These are phyloP conservation scores for Schwanniomyces vanrijiae DNA, from an alignment of 805 yeast genomes.

Conservation along the genomic window DNA sequence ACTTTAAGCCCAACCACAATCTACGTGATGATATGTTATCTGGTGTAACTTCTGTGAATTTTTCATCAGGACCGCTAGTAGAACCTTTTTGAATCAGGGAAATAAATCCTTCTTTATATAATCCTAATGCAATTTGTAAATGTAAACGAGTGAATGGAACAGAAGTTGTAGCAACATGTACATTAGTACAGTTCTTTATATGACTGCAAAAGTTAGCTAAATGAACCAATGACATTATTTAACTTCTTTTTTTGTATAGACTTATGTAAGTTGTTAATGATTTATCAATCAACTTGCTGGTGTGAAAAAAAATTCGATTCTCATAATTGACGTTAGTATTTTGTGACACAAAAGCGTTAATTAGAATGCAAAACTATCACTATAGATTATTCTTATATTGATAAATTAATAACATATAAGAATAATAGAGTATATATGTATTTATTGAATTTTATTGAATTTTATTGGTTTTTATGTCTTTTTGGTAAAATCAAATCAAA, in stretches of 20 bases:
- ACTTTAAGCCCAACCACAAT: conserved; percentile 90
- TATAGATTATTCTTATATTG: too few species aligned
- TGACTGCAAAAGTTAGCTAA: conserved; percentile 86
- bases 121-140: conserved; percentile 76
- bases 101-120: conserved; percentile 89
- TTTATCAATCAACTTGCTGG: not conserved
- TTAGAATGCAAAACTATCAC: not conserved
- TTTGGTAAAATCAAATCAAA: too few species aligned
- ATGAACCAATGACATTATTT: conserved; percentile 76
- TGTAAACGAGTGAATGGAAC: conserved; percentile 84
- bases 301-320: not conserved
- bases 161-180: conserved; percentile 69
- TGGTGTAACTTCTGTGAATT: conserved; percentile 75
- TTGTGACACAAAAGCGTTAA: not conserved
- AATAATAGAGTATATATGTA: too few species aligned
- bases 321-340: not conserved
- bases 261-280: not conserved
- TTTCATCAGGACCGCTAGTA: conserved; percentile 75
- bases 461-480: too few species aligned
- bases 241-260: not conserved
- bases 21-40: conserved; percentile 85
- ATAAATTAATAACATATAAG: too few species aligned
- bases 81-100: conserved; percentile 85
- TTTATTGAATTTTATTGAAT: too few species aligned
- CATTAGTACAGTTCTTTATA: conserved; percentile 81